phyloP scores from a whole-genome alignment of 768 basidiomycete genomes.

The Neoboletus magnificus region DNA sequence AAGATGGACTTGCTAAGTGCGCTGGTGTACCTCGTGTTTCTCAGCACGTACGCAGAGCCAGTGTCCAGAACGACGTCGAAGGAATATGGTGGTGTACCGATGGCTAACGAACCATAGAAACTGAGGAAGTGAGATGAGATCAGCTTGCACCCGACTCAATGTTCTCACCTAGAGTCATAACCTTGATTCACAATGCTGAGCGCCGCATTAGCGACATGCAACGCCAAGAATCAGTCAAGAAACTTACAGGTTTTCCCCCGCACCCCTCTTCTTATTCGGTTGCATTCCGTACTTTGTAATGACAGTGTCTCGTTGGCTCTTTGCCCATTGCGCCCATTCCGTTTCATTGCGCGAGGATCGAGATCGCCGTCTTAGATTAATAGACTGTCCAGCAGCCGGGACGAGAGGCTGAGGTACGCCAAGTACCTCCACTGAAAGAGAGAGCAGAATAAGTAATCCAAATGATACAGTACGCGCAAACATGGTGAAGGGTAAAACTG shows the following conservation, averaged over 20 bases:
- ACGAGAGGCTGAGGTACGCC: slow-evolving; percentile 6
- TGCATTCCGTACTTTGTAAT: slow-evolving; percentile 45
- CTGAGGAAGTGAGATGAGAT: slow-evolving; percentile 11
- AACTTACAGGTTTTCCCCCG: slow-evolving; percentile 48
- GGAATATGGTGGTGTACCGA: slow-evolving; percentile 45
- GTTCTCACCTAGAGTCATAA: slow-evolving; percentile 53
- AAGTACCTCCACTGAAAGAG: slow-evolving; percentile 9
- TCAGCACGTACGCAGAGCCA: slow-evolving; percentile 36
- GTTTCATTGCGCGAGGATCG: slow-evolving; percentile 12
- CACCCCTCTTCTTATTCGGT: slow-evolving; percentile 35
- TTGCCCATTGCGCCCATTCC: slow-evolving; percentile 38
- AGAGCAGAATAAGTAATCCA: slow-evolving; percentile 10
- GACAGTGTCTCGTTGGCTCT: slow-evolving; percentile 41
- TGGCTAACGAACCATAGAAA: slow-evolving; percentile 35
- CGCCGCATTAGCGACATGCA: background rate
- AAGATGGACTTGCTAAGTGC: slow-evolving; percentile 21
- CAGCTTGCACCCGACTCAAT: background rate
- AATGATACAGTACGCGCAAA: background rate
- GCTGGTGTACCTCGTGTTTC: background rate
- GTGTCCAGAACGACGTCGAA: slow-evolving; percentile 54
- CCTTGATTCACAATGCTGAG: slow-evolving; percentile 61
- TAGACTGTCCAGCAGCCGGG: slow-evolving; percentile 19
- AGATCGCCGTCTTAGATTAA: slow-evolving; percentile 17
- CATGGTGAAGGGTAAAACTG: slow-evolving; percentile 7
- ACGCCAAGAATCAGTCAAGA: background rate